Evolutionary conservation across 768 basidiomycete species (phyloP).

Genomic region (Coprinopsis strossmayeri): DNA sequence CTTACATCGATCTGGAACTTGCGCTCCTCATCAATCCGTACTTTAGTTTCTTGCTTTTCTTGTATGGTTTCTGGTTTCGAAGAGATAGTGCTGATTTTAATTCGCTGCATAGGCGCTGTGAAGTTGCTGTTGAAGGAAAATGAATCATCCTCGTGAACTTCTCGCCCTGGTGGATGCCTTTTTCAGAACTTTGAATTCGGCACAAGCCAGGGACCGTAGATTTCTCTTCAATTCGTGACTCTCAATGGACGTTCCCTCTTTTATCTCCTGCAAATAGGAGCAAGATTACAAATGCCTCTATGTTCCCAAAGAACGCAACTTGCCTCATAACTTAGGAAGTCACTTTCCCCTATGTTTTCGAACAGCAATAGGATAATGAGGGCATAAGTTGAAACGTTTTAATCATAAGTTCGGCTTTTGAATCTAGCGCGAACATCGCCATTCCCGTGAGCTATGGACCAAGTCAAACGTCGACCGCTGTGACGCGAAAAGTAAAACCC

Average conservation of each 20-base stretch:
- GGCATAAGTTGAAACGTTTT: conserved; percentile 89
- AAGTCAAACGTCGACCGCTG: conserved; percentile 83
- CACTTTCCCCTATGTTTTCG: conserved; percentile 59
- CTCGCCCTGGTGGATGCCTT: conserved; percentile 87
- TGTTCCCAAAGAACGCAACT: no score
- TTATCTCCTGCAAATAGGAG: conserved; percentile 72
- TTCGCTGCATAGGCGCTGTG: conserved; percentile 72
- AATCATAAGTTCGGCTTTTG: conserved; percentile 73
- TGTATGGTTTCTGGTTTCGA: conserved; percentile 81
- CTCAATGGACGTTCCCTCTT: conserved; percentile 64
- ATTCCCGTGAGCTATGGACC: conserved; percentile 86
- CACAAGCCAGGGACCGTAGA: conserved; percentile 92
- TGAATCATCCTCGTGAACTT: conserved; percentile 65
- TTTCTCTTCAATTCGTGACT: conserved; percentile 83
- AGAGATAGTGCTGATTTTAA: conserved; percentile 89
- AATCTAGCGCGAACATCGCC: conserved; percentile 85
- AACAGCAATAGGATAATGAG: conserved; percentile 86
- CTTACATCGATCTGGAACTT: conserved; percentile 83
- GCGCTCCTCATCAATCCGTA: conserved; percentile 88
- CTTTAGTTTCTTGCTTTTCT: conserved; percentile 86
- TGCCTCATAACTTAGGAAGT: conserved; percentile 74
- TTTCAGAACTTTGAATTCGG: conserved; percentile 86
- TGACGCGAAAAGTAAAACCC: conserved; percentile 86
- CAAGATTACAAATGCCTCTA: no score
- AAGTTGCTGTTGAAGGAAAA: conserved; percentile 91